Evolutionary conservation across 331 rosid genomes (phyloP), one percentile per base, ranked within the genome.

Genomic region (Pyracantha coccinea): DNA sequence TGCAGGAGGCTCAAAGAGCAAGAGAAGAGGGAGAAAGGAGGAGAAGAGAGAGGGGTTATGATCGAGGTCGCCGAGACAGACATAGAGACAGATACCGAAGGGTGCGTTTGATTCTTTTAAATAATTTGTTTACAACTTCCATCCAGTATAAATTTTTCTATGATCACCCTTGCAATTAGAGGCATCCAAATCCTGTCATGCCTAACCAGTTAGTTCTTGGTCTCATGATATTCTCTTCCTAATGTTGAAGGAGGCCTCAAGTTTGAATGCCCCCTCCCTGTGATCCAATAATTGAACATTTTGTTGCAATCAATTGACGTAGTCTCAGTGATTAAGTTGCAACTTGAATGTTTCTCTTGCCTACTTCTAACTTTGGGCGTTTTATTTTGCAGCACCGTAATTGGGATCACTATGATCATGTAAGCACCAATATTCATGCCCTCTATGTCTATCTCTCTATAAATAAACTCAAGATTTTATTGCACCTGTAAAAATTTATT

Each of bases 1-100:
- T 78, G 73, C 95, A 92, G 98, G 98, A 93, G 85, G 93, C 95
- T 82, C 90, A 81, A 81, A 85, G 95, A 82, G 98, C 98, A 50
- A 89, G 98, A 82, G 98, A 93, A 81, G 97, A 93, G 78, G 98
- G 97, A 8, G 98, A 93, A 78, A 86, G 83, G 83, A 79, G 98
- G 78, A 87, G 97, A 57, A 76, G 71, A 47, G 98, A 90, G 62
- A 83, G 95, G 77, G 98, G 45, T 38, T 38, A 38, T 38, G 45
- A 90, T 78, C 86, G 91, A 31, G 84, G 96, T 27, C 52, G 71
- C 58, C 81, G 88, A 19, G 95, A 90, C 80, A 92, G 88, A 83
- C 79, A 92, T 33, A 90, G 63, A 74, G 96, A 92, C 87, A 86
- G 66, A 86, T 86, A 90, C 41, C 86, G 86, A 84, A 84, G 63